A percentile compares a stretch with the other conserved stretches of the same genome.
These are phyloP conservation scores for Gossypium aridum DNA, from an alignment of 441 rosid genomes.

Conservation along the genomic window DNA sequence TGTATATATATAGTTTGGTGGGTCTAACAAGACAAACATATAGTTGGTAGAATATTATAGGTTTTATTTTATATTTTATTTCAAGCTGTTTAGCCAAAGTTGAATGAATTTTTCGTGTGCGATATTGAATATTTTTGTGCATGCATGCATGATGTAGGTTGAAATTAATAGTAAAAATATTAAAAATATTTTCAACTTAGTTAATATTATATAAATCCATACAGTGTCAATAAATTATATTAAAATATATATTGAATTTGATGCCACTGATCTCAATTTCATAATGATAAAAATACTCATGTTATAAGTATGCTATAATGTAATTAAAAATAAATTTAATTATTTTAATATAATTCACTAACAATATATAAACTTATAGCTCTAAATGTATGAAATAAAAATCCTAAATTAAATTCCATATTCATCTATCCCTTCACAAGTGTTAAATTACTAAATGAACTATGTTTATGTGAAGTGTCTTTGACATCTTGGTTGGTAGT, in stretches of 20 bases:
- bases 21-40: neutral
- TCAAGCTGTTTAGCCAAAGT: neutral
- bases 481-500: neutral
- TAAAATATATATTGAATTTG: no score
- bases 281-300: no score
- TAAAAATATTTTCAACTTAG: no score
- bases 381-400: no score
- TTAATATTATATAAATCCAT: no score
- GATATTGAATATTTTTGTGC: neutral
- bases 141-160: neutral
- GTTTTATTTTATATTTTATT: neutral
- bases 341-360: no score
- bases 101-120: neutral
- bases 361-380: no score
- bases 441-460: neutral
- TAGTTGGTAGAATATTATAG: neutral
- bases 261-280: no score
- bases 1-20: neutral
- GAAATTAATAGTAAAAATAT: neutral
- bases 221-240: no score
- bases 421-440: neutral
- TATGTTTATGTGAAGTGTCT: neutral
- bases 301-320: no score
- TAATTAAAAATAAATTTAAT: no score
- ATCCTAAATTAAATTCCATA: no score